Base-by-base conservation (phyloP, 176 grass and related monocot species). In the Aegilops speltoides region DNA sequence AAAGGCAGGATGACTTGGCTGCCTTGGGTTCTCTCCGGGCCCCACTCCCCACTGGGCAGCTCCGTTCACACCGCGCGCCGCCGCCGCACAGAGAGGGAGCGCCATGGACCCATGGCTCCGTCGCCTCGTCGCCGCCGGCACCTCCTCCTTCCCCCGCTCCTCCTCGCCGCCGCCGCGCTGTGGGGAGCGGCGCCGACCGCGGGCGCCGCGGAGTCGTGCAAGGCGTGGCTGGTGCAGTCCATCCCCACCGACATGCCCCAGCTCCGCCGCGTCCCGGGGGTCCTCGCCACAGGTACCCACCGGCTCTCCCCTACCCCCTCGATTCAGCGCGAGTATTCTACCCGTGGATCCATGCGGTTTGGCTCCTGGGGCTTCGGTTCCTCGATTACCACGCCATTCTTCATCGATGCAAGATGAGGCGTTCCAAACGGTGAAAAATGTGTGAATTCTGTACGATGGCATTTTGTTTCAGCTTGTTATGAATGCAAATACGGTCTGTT, bases 221-320 rank as follows among this genome's bases (percentile, higher is more conserved):
- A 83, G 86, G 93, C 89, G 65, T 98, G 96, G 96, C 87, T 98
- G 57, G 96, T 96, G 77, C 96, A 96, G 82, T 98, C 96, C 85
- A 92, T 98, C 83, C 96, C 96, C 68, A 98, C 93, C 40, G 93
- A 96, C 84, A 96, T 98, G 96, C 96, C 96, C 28, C 60, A 86
- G 3, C 96, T 98, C 83, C 86, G 79, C 64, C 93, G 84, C 81
- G 92, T 98, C 24, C 86, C 93, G 64, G 93, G 93, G 50, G 96
- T 98, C 45, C 90, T 98, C 77, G 91, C 93, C 68, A 91, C 96
- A 45, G 96, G 96, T 95, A 83, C 22, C 20, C 2, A 54, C 16
- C 50, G 16, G 12, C 54, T 65, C 9, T 1, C 4, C n/a, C 9
- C 46, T 20, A 23, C 9, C 26, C 4, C 7, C 15, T 2, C 1